phyloP scores from a whole-genome alignment of 495 filamentous ascomycete genomes.

The Zalerion maritima region DNA sequence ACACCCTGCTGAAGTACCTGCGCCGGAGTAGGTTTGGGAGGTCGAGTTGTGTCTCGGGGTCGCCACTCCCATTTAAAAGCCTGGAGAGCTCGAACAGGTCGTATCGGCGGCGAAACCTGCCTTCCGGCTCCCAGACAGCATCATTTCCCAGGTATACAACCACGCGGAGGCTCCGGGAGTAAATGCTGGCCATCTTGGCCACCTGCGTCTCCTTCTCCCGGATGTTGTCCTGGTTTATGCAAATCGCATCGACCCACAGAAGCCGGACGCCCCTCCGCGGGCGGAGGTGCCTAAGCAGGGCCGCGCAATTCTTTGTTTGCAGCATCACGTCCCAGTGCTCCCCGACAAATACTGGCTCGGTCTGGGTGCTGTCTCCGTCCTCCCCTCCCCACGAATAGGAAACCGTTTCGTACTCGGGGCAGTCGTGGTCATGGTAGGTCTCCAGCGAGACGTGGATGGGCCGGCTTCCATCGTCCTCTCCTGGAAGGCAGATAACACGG shows the following conservation, averaged over 20 bases:
- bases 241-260: slow-evolving; percentile 15
- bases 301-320: slow-evolving; percentile 17
- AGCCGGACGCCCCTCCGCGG: slow-evolving; percentile 5
- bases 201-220: slow-evolving; percentile 11
- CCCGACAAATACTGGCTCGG: slow-evolving; percentile 13
- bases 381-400: slow-evolving; percentile 19
- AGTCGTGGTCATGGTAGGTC: slow-evolving; percentile 8
- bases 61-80: no score
- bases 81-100: no score
- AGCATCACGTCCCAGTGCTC: slow-evolving; percentile 15
- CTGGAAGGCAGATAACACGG: slow-evolving; percentile 4
- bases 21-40: slow-evolving; percentile 3
- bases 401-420: slow-evolving; percentile 17
- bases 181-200: slow-evolving; percentile 12
- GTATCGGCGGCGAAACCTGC: no score
- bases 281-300: slow-evolving; percentile 12
- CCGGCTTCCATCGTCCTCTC: not conserved
- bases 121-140: no score
- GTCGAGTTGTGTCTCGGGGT: no score
- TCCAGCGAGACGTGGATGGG: slow-evolving; percentile 13
- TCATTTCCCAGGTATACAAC: slow-evolving; percentile 16
- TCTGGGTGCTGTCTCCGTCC: slow-evolving; percentile 9
- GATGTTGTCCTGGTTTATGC: slow-evolving; percentile 14
- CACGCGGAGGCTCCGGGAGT: slow-evolving; percentile 7
- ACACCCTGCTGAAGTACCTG: slow-evolving; percentile 8